phyloP scores from a whole-genome alignment of 306 rosid species.

The Pyrus bretschneideri region DNA sequence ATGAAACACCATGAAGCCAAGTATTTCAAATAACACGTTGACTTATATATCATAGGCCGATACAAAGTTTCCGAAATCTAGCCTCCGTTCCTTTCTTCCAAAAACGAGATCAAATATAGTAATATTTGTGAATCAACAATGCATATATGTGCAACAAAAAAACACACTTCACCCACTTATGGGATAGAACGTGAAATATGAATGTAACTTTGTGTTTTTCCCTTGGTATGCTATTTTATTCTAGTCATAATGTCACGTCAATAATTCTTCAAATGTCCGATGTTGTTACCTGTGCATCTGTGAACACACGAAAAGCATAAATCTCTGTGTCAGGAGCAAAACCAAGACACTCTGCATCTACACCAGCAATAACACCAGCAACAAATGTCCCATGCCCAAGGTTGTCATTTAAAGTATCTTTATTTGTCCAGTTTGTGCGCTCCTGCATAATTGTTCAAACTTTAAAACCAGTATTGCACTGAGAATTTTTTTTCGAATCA shows the following conservation, averaged over 20 bases:
- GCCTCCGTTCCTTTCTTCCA: background rate
- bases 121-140: background rate
- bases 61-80: background rate
- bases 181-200: background rate
- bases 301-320: conserved; percentile 95
- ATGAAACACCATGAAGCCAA: background rate
- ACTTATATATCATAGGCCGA: background rate
- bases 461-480: conserved; percentile 9
- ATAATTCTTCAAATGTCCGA: conserved; percentile 14
- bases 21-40: background rate
- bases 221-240: background rate
- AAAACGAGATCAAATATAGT: background rate
- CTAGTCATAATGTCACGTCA: background rate
- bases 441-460: conserved; percentile 45
- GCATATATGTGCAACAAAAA: background rate
- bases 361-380: conserved; percentile 94
- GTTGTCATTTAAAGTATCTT: conserved; percentile 86
- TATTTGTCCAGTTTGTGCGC: conserved; percentile 98
- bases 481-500: background rate
- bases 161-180: background rate
- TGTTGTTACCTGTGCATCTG: conserved; percentile 98
- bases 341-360: conserved; percentile 81
- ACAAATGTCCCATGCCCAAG: conserved; percentile 99
- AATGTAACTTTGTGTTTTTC: background rate
- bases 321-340: conserved; percentile 98